phyloP scores from a whole-genome alignment of 768 basidiomycete genomes.

The Steccherinum ochraceum region DNA sequence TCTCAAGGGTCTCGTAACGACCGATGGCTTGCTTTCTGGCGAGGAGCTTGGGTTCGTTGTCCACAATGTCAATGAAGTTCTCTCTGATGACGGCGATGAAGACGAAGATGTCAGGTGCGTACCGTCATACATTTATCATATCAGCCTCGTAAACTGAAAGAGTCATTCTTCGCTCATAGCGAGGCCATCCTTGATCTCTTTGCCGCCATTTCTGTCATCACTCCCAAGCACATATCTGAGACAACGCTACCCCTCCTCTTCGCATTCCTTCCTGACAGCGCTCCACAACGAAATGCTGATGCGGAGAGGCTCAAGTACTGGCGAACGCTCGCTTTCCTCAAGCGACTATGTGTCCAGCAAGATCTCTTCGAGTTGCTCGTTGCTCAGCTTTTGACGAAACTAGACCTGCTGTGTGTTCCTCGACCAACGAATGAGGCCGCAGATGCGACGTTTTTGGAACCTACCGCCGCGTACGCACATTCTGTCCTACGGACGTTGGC shows the following conservation, averaged over 20 bases:
- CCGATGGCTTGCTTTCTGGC: slow-evolving; percentile 53
- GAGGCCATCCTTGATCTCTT: slow-evolving; percentile 56
- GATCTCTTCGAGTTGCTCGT: slow-evolving; percentile 83
- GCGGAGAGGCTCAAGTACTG: slow-evolving; percentile 58
- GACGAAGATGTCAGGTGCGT: slow-evolving; percentile 51
- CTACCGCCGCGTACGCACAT: slow-evolving; percentile 78
- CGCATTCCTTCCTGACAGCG: slow-evolving; percentile 58
- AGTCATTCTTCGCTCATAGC: slow-evolving; percentile 34
- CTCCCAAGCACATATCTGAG: slow-evolving; percentile 60
- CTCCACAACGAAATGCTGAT: slow-evolving; percentile 48
- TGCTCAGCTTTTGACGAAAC: slow-evolving; percentile 67
- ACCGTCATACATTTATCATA: slow-evolving; percentile 7
- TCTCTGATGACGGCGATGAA: slow-evolving; percentile 41
- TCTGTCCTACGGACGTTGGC: slow-evolving; percentile 69
- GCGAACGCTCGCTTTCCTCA: slow-evolving; percentile 61
- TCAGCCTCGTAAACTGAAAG: background rate
- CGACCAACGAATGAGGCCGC: slow-evolving; percentile 15
- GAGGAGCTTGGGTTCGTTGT: slow-evolving; percentile 79
- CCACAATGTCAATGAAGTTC: slow-evolving; percentile 64
- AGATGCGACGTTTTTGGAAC: slow-evolving; percentile 40
- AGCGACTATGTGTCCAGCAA: slow-evolving; percentile 64
- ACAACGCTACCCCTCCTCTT: slow-evolving; percentile 82
- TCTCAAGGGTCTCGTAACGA: slow-evolving; percentile 59
- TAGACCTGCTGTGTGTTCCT: slow-evolving; percentile 59
- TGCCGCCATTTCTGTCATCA: slow-evolving; percentile 48